Base-by-base conservation (phyloP, 2,329 filamentous ascomycete species). In the Shiraia bambusicola region DNA sequence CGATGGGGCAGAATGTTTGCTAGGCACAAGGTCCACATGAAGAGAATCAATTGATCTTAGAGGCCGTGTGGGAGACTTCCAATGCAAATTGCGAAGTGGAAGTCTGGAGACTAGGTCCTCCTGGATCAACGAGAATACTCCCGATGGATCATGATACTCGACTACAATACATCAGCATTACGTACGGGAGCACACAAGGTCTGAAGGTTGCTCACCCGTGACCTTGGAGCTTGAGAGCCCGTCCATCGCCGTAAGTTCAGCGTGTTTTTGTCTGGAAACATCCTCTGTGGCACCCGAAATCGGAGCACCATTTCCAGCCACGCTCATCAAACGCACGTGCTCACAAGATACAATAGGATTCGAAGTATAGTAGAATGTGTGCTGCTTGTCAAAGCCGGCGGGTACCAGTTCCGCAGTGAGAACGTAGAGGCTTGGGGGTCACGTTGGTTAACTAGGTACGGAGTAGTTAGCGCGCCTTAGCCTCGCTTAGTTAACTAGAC, bases 101-200 rank as follows among this genome's bases (percentile, higher is more conserved):
- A 97, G 78, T 40, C 88, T 86, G 29, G 86, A 77, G 28, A 87
- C 77, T 43, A 98, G 76, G 43, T 91, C 83, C 2, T 88, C 82
- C 9, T 86, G 84, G 30, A 97, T 76, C 37, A 92, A 79, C 45
- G 88, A 83, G 71, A 92, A 97, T 50, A 97, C 80, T 60, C 87
- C 85, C 65, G 88, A 87, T 38, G 93, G 92, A 72, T 98, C 93
- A 73, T 87, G 89, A 73, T 95, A 98, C 76, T 97, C 91, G 74
- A 96, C 90, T 95, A 59, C 19, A 31, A 25, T 30, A 32, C 40
- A 50, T 66, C 45, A 66, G 61, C 28, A 19, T 13, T 24, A 24
- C 29, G 29, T 13, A 13, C 10, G n/a, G 35, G 31, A 15, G 13
- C 13, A 26, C 31, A 25, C 29, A 17, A 26, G 28, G 13, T 41